Base-by-base conservation (phyloP, 352 stramenopile genomes). In the Phytophthora citrophthora region DNA sequence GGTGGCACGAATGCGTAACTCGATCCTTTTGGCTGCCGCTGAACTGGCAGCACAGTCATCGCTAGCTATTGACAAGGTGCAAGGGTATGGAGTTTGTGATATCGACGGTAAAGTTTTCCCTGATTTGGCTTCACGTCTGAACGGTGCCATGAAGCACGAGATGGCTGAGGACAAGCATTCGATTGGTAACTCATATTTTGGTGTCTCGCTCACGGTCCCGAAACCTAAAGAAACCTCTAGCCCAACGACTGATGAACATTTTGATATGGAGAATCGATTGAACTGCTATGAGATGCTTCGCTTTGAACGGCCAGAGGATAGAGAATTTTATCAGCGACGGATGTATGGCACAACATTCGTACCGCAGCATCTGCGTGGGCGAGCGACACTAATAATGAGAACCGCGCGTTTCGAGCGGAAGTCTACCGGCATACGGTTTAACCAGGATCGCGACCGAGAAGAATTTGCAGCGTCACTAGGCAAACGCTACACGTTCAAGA, bases 311-410 rank as follows among this genome's bases (percentile, higher is more conserved):
- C 58, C 48, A 0, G 76, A 77, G 12, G 76, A 85, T 27, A 75
- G 76, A 9, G 76, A 78, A 0, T 70, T 56, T 20, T 87, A 83
- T 29, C 73, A 81, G 32, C 54, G 58, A n/a, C 78, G 71, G 39
- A 79, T 87, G 67, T 87, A 86, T 49, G 73, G 78, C 23, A 74
- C 73, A 7, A 68, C 39, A 29, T 87, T 87, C 51, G 57, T 78
- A 29, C 78, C 78, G 16, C 76, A 79, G 59, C 26, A 60, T 15
- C 43, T 86, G 6, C 72, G 70, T 20, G 69, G 62, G 1, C 56
- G 52, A 7, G 68, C 57, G 48, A 83, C 76, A 9, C 32, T 85
- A 36, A 72, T 83, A 16, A 52, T 78, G 52, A 56, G 73, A 18
- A 74, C 60, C 20, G 63, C 72, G 7, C 55, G 57, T 5, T 87